phyloP scores from a whole-genome alignment of 2,329 filamentous ascomycete genomes.

The Proliferodiscus dingleyae region DNA sequence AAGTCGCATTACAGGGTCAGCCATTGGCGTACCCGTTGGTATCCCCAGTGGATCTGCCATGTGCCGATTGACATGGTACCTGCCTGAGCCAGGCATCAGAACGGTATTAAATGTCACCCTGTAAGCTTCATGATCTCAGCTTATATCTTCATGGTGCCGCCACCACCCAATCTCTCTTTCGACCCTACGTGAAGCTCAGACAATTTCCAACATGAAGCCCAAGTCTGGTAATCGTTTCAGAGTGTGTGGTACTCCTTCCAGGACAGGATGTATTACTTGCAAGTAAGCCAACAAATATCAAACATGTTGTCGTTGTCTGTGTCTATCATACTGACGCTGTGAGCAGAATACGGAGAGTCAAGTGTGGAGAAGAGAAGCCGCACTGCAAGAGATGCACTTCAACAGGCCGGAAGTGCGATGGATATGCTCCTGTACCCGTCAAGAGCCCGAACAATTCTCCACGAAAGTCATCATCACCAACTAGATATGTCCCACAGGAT shows the following conservation, averaged over 20 bases:
- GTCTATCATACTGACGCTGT: slow-evolving; percentile 3
- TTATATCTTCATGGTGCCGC: slow-evolving; percentile 4
- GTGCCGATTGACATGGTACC: slow-evolving; percentile 6
- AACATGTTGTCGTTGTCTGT: not conserved
- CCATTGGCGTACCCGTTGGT: not conserved
- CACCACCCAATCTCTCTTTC: not conserved
- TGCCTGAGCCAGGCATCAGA: slow-evolving; percentile 1
- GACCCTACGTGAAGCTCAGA: not conserved
- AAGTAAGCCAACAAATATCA: slow-evolving; percentile 20
- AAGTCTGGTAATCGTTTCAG: slow-evolving; percentile 24
- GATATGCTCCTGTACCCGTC: slow-evolving; percentile 31
- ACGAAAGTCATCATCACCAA: slow-evolving; percentile 6
- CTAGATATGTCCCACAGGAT: not conserved
- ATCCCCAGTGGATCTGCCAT: slow-evolving; percentile 3
- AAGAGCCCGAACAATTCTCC: slow-evolving; percentile 13
- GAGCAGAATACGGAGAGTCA: slow-evolving; percentile 8
- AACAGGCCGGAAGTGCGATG: slow-evolving; percentile 33
- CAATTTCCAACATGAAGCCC: slow-evolving; percentile 13
- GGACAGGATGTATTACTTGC: slow-evolving; percentile 28
- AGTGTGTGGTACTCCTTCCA: slow-evolving; percentile 28
- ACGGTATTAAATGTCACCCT: slow-evolving; percentile 1
- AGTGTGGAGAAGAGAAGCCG: slow-evolving; percentile 10
- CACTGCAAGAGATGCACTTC: slow-evolving; percentile 8
- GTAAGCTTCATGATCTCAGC: not conserved
- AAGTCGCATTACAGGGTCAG: not conserved